Evolutionary conservation across 208 protist genomes (phyloP).

Genomic region (Crithidia fasciculata): DNA sequence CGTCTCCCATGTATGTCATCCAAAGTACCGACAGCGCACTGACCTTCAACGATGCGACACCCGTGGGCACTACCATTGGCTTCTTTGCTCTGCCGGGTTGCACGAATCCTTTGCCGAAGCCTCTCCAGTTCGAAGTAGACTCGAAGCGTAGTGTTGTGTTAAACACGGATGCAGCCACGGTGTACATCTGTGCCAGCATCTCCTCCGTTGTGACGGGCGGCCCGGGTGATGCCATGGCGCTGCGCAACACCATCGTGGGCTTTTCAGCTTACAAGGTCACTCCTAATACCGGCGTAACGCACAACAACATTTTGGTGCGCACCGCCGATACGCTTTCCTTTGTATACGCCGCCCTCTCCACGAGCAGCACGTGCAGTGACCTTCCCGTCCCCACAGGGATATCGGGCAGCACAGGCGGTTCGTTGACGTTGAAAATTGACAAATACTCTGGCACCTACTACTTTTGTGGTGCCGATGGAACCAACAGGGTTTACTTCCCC

Average conservation of each 20-base stretch:
- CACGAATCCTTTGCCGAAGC: slow-evolving; percentile 6
- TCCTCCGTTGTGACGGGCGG: slow-evolving; percentile 27
- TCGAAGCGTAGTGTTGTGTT: slow-evolving; percentile 15
- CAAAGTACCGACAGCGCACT: slow-evolving; percentile 22
- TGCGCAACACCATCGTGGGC: slow-evolving; percentile 26
- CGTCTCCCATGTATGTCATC: slow-evolving; percentile 40
- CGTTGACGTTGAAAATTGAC: slow-evolving; percentile 46
- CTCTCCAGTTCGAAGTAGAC: slow-evolving; percentile 12
- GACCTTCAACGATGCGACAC: slow-evolving; percentile 43
- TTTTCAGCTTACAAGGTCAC: slow-evolving; percentile 33
- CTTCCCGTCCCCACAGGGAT: slow-evolving; percentile 44
- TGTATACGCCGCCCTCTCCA: too few relatives aligned
- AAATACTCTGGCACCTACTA: slow-evolving; percentile 63
- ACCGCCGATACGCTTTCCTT: too few relatives aligned
- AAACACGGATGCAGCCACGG: slow-evolving; percentile 13
- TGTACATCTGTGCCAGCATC: slow-evolving; percentile 49
- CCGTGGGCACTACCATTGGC: slow-evolving; percentile 46
- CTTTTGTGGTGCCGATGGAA: slow-evolving; percentile 60
- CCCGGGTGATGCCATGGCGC: slow-evolving; percentile 13
- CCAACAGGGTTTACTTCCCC: too few relatives aligned
- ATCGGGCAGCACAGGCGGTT: too few relatives aligned
- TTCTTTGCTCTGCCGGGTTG: slow-evolving; percentile 49
- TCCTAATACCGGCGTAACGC: slow-evolving; percentile 40
- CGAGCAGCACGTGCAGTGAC: slow-evolving; percentile 32
- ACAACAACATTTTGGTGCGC: too few relatives aligned